Conservation (phyloP, 768 basidiomycete species). For the Mycena metata region DNA sequence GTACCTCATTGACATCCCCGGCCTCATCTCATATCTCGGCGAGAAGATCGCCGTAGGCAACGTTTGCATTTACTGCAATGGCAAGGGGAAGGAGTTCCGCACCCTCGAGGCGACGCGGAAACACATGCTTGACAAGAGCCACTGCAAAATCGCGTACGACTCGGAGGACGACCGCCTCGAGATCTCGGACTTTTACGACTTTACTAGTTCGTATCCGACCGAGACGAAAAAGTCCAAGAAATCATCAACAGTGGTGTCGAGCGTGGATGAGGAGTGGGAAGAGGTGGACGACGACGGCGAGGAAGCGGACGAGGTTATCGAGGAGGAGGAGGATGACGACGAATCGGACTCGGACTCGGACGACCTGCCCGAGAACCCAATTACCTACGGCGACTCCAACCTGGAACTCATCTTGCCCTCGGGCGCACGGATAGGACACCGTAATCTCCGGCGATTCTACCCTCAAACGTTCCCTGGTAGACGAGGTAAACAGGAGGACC, state of each 20-base stretch:
- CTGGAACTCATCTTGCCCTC: conserved; percentile 95
- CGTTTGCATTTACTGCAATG: conserved; percentile 92
- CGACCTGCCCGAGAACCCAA: conserved; percentile 62
- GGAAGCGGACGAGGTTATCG: conserved; percentile 48
- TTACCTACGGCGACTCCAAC: conserved; percentile 83
- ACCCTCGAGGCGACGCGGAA: conserved; percentile 90
- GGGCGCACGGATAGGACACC: conserved; percentile 92
- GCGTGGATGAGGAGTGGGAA: conserved; percentile 51
- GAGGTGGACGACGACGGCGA: conserved; percentile 51
- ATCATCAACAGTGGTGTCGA: conserved; percentile 42
- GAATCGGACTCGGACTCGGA: conserved; percentile 53
- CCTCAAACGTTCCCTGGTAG: conserved; percentile 78
- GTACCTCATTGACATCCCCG: conserved; percentile 86
- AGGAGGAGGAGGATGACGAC: conserved; percentile 59
- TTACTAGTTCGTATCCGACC: conserved; percentile 81
- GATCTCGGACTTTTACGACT: conserved; percentile 95
- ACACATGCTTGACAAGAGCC: conserved; percentile 96
- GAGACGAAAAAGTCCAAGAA: conserved; percentile 45
- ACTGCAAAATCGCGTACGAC: conserved; percentile 97
- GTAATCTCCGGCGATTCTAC: conserved; percentile 88
- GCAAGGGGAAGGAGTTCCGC: conserved; percentile 83
- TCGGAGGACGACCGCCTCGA: conserved; percentile 84
- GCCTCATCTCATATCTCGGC: conserved; percentile 87
- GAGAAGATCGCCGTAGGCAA: conserved; percentile 96
- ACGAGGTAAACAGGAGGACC: conserved; percentile 64